Percentiles rank a stretch among this genome's conserved stretches.
These are phyloP conservation scores for Scleroderma citrinum DNA, from an alignment of 768 basidiomycete species.

Conservation along the genomic window DNA sequence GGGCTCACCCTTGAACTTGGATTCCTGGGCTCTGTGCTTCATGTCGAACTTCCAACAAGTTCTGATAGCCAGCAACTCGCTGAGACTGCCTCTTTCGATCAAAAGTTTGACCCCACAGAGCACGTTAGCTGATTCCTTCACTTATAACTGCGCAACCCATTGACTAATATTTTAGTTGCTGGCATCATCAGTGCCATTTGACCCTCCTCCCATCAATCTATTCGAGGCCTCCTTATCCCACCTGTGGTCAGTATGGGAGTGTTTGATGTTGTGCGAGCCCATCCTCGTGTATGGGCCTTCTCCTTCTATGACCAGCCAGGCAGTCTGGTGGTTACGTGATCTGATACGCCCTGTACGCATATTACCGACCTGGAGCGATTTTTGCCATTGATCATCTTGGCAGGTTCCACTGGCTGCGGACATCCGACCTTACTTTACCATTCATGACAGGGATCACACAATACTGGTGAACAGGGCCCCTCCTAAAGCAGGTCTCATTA, in stretches of 20 bases:
- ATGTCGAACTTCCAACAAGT: constrained; percentile 62
- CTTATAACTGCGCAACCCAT: neutral
- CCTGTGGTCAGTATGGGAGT: constrained; percentile 91
- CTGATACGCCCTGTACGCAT: constrained; percentile 70
- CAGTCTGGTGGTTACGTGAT: constrained; percentile 90
- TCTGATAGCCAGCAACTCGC: constrained; percentile 70
- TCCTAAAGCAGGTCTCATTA: constrained; percentile 68
- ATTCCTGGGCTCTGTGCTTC: constrained; percentile 73
- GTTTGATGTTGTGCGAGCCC: constrained; percentile 84
- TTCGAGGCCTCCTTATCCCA: constrained; percentile 63
- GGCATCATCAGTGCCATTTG: constrained; percentile 54
- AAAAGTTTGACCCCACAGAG: constrained; percentile 44
- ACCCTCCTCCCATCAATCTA: constrained; percentile 51
- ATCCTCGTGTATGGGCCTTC: constrained; percentile 77
- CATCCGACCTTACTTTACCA: constrained; percentile 91
- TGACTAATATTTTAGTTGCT: constrained; percentile 47
- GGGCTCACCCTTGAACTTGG: constrained; percentile 72
- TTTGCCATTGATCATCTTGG: neutral
- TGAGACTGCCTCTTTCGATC: constrained; percentile 44
- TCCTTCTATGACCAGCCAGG: constrained; percentile 79
- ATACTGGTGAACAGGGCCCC: constrained; percentile 73
- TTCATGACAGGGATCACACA: constrained; percentile 84
- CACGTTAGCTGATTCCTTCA: constrained; percentile 34
- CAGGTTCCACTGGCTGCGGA: constrained; percentile 83
- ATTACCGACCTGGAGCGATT: neutral